Percentiles rank a stretch among this genome's conserved stretches.
Evolutionary conservation across 2,329 filamentous ascomycete species (phyloP).

Genomic region (Clarireedia sp.): DNA sequence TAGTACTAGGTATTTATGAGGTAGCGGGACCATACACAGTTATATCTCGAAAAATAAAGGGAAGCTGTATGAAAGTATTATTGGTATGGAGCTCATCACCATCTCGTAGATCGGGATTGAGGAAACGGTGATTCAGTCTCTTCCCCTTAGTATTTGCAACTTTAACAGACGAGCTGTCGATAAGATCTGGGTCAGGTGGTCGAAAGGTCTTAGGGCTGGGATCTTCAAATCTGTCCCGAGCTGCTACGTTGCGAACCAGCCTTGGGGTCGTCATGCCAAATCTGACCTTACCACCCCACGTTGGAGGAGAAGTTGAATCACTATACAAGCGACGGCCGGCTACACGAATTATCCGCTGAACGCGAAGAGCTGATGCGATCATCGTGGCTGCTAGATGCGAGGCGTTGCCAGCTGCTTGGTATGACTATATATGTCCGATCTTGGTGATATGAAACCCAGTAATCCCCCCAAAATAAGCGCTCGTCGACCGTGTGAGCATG

Average conservation of each 20-base stretch:
- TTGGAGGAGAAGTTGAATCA: not conserved
- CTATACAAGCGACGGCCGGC: constrained; percentile 1
- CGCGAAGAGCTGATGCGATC: not conserved
- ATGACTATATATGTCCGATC: no score
- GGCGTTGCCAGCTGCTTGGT: no score
- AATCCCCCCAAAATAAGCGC: no score
- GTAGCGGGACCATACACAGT: not conserved
- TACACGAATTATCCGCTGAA: not conserved
- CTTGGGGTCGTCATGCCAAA: no score
- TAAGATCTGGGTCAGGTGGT: no score
- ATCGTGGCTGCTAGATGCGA: no score
- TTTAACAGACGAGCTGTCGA: not conserved
- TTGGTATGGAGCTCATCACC: not conserved
- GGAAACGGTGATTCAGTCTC: not conserved
- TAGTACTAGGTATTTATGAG: not conserved
- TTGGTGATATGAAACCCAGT: no score
- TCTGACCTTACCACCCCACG: no score
- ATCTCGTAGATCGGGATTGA: not conserved
- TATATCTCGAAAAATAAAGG: not conserved
- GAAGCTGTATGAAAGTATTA: not conserved
- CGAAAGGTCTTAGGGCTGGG: no score
- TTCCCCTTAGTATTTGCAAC: not conserved
- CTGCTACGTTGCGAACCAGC: no score
- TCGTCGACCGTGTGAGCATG: no score
- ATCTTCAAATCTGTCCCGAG: no score